Conservation (phyloP, 176 grass and related monocot species). For the Puya raimondii region DNA sequence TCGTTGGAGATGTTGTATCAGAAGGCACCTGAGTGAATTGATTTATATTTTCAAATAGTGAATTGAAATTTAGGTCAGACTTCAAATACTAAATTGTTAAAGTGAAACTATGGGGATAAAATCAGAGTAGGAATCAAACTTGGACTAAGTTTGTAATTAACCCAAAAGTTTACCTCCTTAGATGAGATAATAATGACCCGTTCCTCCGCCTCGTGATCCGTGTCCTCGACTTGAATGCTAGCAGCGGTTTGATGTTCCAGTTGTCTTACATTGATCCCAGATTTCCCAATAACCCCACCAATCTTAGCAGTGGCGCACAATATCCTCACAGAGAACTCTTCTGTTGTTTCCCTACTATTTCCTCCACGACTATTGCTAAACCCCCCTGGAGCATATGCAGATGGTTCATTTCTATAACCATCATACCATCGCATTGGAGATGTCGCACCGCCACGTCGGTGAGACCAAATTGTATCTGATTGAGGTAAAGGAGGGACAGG, state of each 20-base stretch:
- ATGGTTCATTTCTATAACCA: constrained; percentile 50
- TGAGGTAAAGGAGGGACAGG: constrained; percentile 34
- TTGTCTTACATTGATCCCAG: constrained; percentile 59
- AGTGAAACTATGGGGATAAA: background rate
- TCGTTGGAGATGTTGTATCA: constrained; percentile 71
- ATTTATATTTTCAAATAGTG: background rate
- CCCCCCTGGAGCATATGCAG: constrained; percentile 35
- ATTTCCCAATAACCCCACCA: constrained; percentile 86
- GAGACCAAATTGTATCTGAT: constrained; percentile 35
- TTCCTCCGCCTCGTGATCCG: constrained; percentile 52
- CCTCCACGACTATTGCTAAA: constrained; percentile 1
- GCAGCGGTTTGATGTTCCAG: constrained; percentile 87
- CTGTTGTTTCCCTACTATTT: constrained; percentile 18
- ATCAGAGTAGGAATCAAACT: background rate
- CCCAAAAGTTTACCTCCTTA: constrained; percentile 58
- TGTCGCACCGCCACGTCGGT: constrained; percentile 33
- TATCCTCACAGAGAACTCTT: constrained; percentile 77
- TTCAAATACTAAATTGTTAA: background rate
- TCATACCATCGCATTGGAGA: constrained; percentile 43
- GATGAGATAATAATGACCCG: constrained; percentile 76
- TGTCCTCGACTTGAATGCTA: constrained; percentile 73
- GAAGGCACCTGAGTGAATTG: constrained; percentile 38
- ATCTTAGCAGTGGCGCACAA: constrained; percentile 70
- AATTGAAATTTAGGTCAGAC: background rate
- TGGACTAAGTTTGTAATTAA: background rate